Evolutionary conservation across 31 red algal genomes (phyloP).

Genomic region (Porphyra umbilicalis): DNA sequence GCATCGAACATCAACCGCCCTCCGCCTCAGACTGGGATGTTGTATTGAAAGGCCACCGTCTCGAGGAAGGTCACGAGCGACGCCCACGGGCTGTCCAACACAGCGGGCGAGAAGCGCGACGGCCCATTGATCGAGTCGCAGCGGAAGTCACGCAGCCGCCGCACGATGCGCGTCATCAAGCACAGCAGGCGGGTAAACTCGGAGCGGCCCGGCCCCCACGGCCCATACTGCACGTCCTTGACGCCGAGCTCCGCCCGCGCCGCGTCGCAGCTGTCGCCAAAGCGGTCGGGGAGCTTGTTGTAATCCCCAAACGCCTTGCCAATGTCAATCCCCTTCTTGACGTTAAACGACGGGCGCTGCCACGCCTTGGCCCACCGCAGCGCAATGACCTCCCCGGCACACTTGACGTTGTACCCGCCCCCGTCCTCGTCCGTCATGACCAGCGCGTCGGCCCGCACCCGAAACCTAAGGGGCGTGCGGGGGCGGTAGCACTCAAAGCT

Average conservation of each 20-base stretch:
- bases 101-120: not conserved
- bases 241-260: not conserved
- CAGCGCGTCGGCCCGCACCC: not conserved
- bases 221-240: not conserved
- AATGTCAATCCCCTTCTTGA: not conserved
- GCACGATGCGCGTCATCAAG: not conserved
- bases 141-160: not conserved
- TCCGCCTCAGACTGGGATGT: not conserved
- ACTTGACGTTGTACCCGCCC: not conserved
- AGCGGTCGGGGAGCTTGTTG: not conserved
- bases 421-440: not conserved
- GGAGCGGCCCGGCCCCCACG: not conserved
- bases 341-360: not conserved
- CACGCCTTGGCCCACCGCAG: not conserved
- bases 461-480: not conserved
- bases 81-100: not conserved
- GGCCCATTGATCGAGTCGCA: not conserved
- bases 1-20: no score
- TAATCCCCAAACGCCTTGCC: not conserved
- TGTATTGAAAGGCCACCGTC: not conserved
- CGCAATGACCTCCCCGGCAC: not conserved
- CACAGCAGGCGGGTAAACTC: not conserved
- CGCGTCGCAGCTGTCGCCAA: not conserved
- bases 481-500: not conserved
- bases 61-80: not conserved